phyloP scores from a whole-genome alignment of 2,329 filamentous ascomycete genomes.

The Allantophomopsis lycopodina region DNA sequence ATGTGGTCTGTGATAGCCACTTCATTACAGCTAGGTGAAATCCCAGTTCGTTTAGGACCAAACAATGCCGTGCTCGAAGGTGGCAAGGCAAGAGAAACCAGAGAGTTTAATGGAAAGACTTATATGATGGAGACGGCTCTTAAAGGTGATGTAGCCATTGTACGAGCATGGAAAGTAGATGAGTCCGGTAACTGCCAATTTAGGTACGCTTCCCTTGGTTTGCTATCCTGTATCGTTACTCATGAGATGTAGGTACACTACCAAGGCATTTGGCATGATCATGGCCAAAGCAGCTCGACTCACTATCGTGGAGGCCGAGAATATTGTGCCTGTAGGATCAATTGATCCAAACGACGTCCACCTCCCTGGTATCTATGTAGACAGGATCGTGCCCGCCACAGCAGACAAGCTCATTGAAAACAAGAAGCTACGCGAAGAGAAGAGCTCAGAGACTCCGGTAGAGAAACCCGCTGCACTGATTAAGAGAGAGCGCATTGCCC shows the following conservation, averaged over 20 bases:
- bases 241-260: constrained; percentile 39
- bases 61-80: constrained; percentile 46
- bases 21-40: constrained; percentile 52
- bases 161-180: constrained; percentile 66
- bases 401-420: constrained; percentile 61
- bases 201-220: constrained; percentile 28
- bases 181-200: constrained; percentile 70
- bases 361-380: constrained; percentile 71
- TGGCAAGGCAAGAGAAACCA: constrained; percentile 53
- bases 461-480: constrained; percentile 29
- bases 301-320: constrained; percentile 74
- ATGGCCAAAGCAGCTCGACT: constrained; percentile 72
- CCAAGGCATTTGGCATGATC: constrained; percentile 59
- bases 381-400: constrained; percentile 65
- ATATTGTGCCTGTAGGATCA: constrained; percentile 63
- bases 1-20: constrained; percentile 29
- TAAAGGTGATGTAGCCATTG: constrained; percentile 62
- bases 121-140: constrained; percentile 71
- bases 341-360: constrained; percentile 65
- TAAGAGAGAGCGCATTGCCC: constrained; percentile 59
- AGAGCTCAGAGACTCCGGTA: constrained; percentile 23
- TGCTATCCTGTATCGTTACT: neutral
- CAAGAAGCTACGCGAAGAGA: constrained; percentile 38
- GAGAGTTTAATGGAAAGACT: constrained; percentile 57
- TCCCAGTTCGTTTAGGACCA: constrained; percentile 47